Evolutionary conservation across 345 rosid genomes (phyloP).

Genomic region (Sonneratia alba): DNA sequence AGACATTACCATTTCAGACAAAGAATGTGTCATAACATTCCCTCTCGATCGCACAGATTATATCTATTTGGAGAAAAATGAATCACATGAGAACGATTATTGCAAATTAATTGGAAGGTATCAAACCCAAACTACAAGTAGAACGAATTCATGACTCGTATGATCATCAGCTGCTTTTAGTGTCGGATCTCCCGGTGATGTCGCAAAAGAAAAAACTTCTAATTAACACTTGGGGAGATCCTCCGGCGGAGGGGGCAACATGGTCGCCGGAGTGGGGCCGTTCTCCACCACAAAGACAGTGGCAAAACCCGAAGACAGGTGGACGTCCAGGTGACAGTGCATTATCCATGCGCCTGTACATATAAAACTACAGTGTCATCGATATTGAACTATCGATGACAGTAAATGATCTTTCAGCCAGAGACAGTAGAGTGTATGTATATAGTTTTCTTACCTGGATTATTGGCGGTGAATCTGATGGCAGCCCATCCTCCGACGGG

Average conservation of each 20-base stretch:
- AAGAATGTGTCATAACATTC: not conserved
- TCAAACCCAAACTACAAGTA: not conserved
- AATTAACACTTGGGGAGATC: conserved; percentile 25
- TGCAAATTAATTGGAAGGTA: not conserved
- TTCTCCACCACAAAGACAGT: conserved; percentile 25
- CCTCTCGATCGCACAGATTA: not conserved
- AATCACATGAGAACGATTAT: not conserved
- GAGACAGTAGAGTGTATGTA: no score
- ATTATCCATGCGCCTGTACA: conserved; percentile 23
- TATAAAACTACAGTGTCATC: not conserved
- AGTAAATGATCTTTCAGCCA: not conserved
- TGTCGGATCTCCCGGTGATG: no score
- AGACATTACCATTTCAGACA: not conserved
- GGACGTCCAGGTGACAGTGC: conserved; percentile 32
- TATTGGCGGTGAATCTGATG: conserved; percentile 65
- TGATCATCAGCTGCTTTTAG: not conserved
- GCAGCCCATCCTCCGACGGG: conserved; percentile 94
- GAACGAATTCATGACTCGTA: not conserved
- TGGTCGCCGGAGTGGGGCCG: conserved; percentile 18
- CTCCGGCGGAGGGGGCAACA: conserved; percentile 27
- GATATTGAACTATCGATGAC: not conserved
- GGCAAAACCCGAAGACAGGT: conserved; percentile 25
- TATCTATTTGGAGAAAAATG: not conserved
- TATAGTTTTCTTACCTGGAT: conserved; percentile 48
- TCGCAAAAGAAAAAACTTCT: no score